A percentile compares a stretch with the other conserved stretches of the same genome.
Conservation (phyloP, 768 basidiomycete species). For the Phylloporus arenicola region DNA sequence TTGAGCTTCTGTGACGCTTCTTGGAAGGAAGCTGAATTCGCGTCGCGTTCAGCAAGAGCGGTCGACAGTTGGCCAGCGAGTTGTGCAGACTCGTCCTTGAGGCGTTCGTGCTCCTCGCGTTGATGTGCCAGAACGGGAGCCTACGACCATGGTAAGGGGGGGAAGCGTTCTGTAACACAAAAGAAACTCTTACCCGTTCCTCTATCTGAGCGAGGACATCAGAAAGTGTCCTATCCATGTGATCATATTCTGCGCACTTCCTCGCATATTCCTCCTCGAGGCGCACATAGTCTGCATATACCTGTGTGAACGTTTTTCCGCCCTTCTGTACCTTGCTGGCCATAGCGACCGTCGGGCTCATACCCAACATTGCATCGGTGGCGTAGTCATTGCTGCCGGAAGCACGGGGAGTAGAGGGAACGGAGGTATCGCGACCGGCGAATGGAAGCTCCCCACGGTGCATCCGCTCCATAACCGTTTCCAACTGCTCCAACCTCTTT, state of each 20-base stretch:
- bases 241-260: conserved; percentile 77
- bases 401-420: conserved; percentile 38
- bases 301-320: conserved; percentile 89
- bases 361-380: conserved; percentile 54
- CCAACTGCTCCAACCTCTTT: conserved; percentile 64
- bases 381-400: conserved; percentile 37
- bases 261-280: conserved; percentile 76
- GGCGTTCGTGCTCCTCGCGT: conserved; percentile 80
- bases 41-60: conserved; percentile 72
- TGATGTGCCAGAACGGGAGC: conserved; percentile 90
- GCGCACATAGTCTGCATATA: conserved; percentile 85
- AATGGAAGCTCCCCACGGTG: conserved; percentile 66
- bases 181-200: conserved; percentile 56
- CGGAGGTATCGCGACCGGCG: conserved; percentile 39
- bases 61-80: conserved; percentile 76
- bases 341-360: conserved; percentile 87
- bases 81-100: conserved; percentile 73
- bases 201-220: conserved; percentile 85
- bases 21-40: conserved; percentile 46
- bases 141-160: conserved; percentile 35
- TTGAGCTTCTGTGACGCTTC: conserved; percentile 60
- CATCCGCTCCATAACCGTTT: conserved; percentile 66
- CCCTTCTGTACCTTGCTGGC: conserved; percentile 74
- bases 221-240: conserved; percentile 76
- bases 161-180: neutral